Evolutionary conservation across 306 rosid genomes (phyloP), one percentile per base, ranked within the genome.

Genomic region (Pueraria montana): DNA sequence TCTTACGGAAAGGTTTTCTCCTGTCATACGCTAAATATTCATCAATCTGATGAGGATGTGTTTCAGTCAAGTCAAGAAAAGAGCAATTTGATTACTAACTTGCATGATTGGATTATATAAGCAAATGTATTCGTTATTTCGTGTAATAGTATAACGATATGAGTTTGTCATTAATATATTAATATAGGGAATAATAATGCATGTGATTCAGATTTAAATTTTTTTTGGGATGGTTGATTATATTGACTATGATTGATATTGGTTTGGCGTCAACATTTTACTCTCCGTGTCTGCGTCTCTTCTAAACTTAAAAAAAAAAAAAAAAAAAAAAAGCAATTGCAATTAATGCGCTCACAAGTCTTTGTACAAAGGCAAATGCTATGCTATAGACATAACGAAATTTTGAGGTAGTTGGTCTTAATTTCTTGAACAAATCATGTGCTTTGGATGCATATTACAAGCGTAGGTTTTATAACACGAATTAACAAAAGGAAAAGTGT

Each of bases 61-160:
- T 66, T 74, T 65, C 49, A 52, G 30, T 72, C 27, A 71, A 71
- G 72, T 80, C 3, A 73, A 82, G 64, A 83, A 59, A 46, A 83
- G 24, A 68, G 46, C 84, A 56, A 56, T 56, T 70, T 83, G 32
- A 17, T 83, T 32, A 62, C 36, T 67, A 78, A 70, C 75, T 77
- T 83, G 13, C 61, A 9, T 38, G 56, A 26, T 74, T 78, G 49
- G 30, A 62, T 50, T 26, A 56, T 59, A 67, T 23, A 69, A 26
- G 72, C 46, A 49, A 69, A 58, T 83, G 75, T 42, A 70, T 71
- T 71, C 0, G 8, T 26, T 30, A n/a, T 59, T 42, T 14, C 11
- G 8, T 32, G 30, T 13, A 64, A 45, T 27, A 27, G 11, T 38
- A 38, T 38, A 38, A 38, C 9, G 40, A 36, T 36, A 6, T 36